phyloP scores from a whole-genome alignment of 192 early-diverging fungal genomes.

The Backusella circina region DNA sequence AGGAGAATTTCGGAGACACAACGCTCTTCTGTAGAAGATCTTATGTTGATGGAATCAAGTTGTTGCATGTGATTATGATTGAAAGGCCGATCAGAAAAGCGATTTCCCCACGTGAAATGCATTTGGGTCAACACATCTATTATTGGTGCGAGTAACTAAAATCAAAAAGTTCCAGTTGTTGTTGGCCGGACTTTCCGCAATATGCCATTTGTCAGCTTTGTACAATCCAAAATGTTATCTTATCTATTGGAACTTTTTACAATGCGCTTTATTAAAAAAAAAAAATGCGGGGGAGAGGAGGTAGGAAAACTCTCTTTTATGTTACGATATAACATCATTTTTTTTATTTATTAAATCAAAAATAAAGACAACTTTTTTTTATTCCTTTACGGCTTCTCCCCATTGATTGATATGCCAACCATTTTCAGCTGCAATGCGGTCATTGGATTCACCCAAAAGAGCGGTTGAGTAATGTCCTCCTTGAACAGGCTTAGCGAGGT shows the following conservation, averaged over 20 bases:
- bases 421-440: conserved; percentile 10
- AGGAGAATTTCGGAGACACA: conserved; percentile 14
- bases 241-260: not conserved
- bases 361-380: not conserved
- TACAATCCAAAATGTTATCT: not conserved
- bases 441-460: conserved; percentile 33
- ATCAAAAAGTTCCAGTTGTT: not conserved
- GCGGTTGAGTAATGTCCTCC: conserved; percentile 36
- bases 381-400: conserved; percentile 15
- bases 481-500: not conserved
- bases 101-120: conserved; percentile 12
- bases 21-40: not conserved
- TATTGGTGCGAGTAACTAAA: not conserved
- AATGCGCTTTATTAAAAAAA: not conserved
- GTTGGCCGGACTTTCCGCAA: conserved; percentile 6
- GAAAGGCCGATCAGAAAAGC: not conserved
- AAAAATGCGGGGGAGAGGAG: not conserved
- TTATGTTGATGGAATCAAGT: not conserved
- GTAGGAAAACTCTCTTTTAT: not conserved
- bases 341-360: not conserved
- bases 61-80: conserved; percentile 10
- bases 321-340: not conserved
- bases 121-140: not conserved
- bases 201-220: conserved; percentile 14
- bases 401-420: conserved; percentile 25